These are phyloP conservation scores for Orbilia brochopaga DNA, from an alignment of 2,329 filamentous ascomycete genomes.

Conservation along the genomic window DNA sequence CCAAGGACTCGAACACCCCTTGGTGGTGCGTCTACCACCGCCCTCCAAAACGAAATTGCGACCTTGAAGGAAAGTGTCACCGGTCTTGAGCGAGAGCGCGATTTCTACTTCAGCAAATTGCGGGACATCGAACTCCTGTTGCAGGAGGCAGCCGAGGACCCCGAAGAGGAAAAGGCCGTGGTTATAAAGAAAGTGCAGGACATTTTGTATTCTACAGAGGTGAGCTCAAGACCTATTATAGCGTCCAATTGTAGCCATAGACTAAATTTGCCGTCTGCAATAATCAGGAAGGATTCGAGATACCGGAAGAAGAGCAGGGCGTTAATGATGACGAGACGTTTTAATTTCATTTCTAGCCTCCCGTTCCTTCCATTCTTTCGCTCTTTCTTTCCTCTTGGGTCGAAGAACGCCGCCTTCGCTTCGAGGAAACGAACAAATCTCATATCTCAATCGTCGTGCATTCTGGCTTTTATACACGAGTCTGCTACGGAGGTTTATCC, in stretches of 20 bases:
- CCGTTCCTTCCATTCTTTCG: background rate
- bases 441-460: background rate
- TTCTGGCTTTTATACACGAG: background rate
- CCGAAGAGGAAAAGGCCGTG: slow-evolving; percentile 87
- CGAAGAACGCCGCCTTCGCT: background rate
- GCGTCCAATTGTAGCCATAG: background rate
- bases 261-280: slow-evolving; percentile 5
- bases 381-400: background rate
- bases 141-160: slow-evolving; percentile 88
- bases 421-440: background rate
- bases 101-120: slow-evolving; percentile 99
- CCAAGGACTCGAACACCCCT: slow-evolving; percentile 57
- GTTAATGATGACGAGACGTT: slow-evolving; percentile 82
- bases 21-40: slow-evolving; percentile 67
- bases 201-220: slow-evolving; percentile 96
- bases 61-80: slow-evolving; percentile 94
- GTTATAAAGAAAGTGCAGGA: slow-evolving; percentile 94
- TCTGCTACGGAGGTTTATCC: background rate
- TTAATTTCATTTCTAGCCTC: slow-evolving; percentile 57
- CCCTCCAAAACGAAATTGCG: slow-evolving; percentile 81
- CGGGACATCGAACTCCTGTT: slow-evolving; percentile 94
- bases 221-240: slow-evolving; percentile 55
- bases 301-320: slow-evolving; percentile 76
- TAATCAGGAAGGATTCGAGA: slow-evolving; percentile 76
- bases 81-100: slow-evolving; percentile 91